Percentiles rank a stretch among this genome's conserved stretches.
phyloP scores from a whole-genome alignment of 192 early-diverging fungal species.

The Piromyces sp. region DNA sequence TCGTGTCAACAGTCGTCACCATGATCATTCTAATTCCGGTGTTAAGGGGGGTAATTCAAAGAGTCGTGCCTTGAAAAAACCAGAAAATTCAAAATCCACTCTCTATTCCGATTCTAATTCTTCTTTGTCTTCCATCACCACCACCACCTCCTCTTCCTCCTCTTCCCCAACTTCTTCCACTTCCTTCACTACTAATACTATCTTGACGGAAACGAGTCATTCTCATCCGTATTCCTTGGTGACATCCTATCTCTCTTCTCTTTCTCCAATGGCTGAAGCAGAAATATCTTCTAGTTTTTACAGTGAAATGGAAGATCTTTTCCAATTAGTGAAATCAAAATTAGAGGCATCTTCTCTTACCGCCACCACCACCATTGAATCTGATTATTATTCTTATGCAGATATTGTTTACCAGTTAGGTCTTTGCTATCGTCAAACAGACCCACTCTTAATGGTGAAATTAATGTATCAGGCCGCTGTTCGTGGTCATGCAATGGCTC shows the following conservation, averaged over 20 bases:
- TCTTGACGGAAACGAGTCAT: background rate
- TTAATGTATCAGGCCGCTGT: background rate
- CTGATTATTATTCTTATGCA: background rate
- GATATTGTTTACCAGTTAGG: background rate
- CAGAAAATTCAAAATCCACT: too few species aligned
- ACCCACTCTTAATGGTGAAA: background rate
- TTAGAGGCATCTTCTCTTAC: background rate
- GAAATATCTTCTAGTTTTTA: background rate
- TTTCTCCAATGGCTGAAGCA: background rate
- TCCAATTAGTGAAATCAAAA: background rate
- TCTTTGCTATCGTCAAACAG: background rate
- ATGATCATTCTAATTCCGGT: too few species aligned
- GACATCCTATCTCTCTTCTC: background rate
- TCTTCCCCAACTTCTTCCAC: background rate
- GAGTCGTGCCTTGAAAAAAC: too few species aligned
- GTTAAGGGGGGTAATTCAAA: too few species aligned
- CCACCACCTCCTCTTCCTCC: background rate
- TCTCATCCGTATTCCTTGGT: background rate
- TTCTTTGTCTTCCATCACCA: background rate
- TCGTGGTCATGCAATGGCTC: background rate
- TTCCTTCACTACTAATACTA: background rate
- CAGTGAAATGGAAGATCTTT: background rate
- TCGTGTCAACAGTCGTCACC: too few species aligned
- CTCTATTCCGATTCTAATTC: background rate
- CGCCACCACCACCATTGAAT: background rate